phyloP scores from a whole-genome alignment of 345 rosid species.

The Gossypium stocksii region DNA sequence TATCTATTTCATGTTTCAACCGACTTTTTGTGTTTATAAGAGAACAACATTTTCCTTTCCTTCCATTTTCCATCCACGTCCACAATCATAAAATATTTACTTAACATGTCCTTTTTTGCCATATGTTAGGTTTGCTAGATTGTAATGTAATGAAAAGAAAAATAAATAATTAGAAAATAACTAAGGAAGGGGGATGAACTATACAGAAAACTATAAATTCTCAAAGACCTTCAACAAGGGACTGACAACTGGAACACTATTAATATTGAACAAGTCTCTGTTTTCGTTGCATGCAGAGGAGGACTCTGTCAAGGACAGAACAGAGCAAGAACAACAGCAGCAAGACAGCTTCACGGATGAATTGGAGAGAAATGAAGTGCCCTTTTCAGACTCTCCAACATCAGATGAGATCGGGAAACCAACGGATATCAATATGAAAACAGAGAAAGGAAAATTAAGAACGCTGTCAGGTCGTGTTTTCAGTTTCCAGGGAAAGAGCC shows the following conservation, averaged over 20 bases:
- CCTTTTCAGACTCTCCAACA: constrained; percentile 35
- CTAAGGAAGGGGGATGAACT: too few relatives aligned
- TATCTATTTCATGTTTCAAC: not conserved
- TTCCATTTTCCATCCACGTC: too few relatives aligned
- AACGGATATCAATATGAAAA: constrained; percentile 37
- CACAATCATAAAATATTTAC: too few relatives aligned
- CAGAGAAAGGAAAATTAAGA: constrained; percentile 40
- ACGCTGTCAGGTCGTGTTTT: constrained; percentile 50
- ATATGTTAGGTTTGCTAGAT: not conserved
- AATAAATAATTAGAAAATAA: not conserved
- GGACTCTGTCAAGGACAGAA: constrained; percentile 53
- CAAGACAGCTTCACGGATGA: constrained; percentile 44
- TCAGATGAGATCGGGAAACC: constrained; percentile 45
- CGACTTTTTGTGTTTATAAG: too few relatives aligned
- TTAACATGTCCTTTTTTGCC: not conserved
- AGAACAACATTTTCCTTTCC: too few relatives aligned
- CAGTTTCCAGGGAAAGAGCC: constrained; percentile 70
- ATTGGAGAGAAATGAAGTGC: constrained; percentile 30
- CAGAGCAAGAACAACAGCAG: constrained; percentile 44
- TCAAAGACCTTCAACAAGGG: too few relatives aligned
- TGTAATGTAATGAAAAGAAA: not conserved
- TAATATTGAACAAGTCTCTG: not conserved
- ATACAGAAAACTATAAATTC: too few relatives aligned
- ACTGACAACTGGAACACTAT: too few relatives aligned
- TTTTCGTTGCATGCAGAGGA: constrained; percentile 44